Evolutionary conservation across 1,284 basidiomycete species (phyloP).

Genomic region (Vanrija pseudolonga): DNA sequence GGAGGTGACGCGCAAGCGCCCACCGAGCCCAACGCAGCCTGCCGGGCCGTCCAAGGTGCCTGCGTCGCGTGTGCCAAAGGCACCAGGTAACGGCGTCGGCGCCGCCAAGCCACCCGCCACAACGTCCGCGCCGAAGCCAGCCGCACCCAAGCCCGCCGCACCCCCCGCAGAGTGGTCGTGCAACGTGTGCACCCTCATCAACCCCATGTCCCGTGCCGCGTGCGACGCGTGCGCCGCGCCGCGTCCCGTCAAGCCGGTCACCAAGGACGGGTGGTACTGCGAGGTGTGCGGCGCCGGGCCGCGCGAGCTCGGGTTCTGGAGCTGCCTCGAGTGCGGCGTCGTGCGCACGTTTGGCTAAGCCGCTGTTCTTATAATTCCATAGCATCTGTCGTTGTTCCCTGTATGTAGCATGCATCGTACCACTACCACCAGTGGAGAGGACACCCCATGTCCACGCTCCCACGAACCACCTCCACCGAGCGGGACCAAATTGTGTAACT

Average conservation of each 20-base stretch:
- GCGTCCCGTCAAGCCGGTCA: constrained; percentile 48
- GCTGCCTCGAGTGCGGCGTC: constrained; percentile 65
- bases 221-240: constrained; percentile 63
- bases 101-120: no score
- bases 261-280: constrained; percentile 61
- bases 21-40: constrained; percentile 34
- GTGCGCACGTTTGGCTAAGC: constrained; percentile 55
- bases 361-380: not conserved
- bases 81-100: no score
- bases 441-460: not conserved
- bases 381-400: not conserved
- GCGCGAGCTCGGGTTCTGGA: constrained; percentile 66
- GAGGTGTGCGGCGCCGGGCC: constrained; percentile 61
- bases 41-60: constrained; percentile 1
- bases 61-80: no score
- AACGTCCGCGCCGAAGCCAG: constrained; percentile 8
- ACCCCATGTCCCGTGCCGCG: constrained; percentile 53
- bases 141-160: not conserved
- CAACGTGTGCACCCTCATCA: constrained; percentile 66
- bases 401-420: not conserved
- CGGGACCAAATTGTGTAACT: not conserved
- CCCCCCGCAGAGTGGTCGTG: constrained; percentile 59
- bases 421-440: no score
- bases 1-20: constrained; percentile 20
- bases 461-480: not conserved